Evolutionary conservation across 1,139 yeast species (phyloP).

Genomic region (Scheffersomyces parashehatae): DNA sequence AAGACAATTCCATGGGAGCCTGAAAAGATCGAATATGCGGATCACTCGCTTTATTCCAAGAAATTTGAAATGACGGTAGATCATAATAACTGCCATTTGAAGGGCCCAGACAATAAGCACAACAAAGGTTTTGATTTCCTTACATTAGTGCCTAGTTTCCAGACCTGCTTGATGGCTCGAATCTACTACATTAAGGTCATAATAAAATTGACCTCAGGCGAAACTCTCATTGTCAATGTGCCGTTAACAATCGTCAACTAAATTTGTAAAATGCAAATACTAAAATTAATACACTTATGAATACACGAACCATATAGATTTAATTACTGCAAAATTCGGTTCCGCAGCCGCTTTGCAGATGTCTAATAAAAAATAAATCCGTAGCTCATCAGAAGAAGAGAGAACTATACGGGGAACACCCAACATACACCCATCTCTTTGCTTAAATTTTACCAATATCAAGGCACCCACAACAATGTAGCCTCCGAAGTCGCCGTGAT

Average conservation of each 20-base stretch:
- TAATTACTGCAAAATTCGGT: too few relatives aligned
- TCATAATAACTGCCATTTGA: conserved; percentile 26
- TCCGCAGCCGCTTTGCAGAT: too few relatives aligned
- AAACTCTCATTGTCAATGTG: conserved; percentile 34
- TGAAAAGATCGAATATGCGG: conserved; percentile 9
- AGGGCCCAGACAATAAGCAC: conserved; percentile 21
- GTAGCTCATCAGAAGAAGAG: too few relatives aligned
- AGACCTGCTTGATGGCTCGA: conserved; percentile 55
- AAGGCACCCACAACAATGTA: too few relatives aligned
- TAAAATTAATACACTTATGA: too few relatives aligned
- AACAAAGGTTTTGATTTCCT: conserved; percentile 28
- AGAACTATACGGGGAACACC: too few relatives aligned
- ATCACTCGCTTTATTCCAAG: conserved; percentile 23
- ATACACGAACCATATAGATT: too few relatives aligned
- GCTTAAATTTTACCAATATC: too few relatives aligned
- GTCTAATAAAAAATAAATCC: too few relatives aligned
- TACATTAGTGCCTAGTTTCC: conserved; percentile 58
- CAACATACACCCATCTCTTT: too few relatives aligned
- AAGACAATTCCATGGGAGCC: conserved; percentile 29
- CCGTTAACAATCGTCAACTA: conserved; percentile 34
- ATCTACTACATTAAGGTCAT: conserved; percentile 44
- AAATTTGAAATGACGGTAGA: conserved; percentile 29
- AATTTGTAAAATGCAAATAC: conserved; percentile 1
- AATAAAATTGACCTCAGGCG: conserved; percentile 33
- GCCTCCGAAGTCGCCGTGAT: too few relatives aligned